Conservation (phyloP, 495 filamentous ascomycete species). For the Podospora conica region DNA sequence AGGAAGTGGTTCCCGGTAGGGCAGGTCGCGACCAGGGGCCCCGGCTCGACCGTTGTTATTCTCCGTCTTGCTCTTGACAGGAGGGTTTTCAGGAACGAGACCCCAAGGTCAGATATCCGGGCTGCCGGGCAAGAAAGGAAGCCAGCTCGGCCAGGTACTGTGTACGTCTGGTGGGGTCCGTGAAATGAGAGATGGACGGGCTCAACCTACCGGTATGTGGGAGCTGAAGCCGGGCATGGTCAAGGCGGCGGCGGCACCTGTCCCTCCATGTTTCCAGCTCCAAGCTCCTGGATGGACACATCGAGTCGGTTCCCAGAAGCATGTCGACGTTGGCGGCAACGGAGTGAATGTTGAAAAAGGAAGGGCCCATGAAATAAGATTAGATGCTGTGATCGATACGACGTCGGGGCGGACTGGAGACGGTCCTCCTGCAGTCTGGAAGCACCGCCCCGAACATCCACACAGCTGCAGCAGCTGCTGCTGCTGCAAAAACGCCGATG, state of each 20-base stretch:
- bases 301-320: neutral
- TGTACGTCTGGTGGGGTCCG: too few species aligned
- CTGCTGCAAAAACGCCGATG: neutral
- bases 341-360: neutral
- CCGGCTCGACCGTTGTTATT: slow-evolving; percentile 7
- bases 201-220: too few species aligned
- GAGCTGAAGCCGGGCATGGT: neutral
- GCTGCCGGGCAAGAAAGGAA: too few species aligned
- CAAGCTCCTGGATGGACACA: neutral
- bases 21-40: slow-evolving; percentile 12
- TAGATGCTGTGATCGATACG: slow-evolving; percentile 3
- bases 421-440: slow-evolving; percentile 5
- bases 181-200: too few species aligned
- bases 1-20: slow-evolving; percentile 6
- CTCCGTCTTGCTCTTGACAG: neutral
- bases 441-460: neutral
- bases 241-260: neutral
- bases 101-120: neutral
- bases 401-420: slow-evolving; percentile 5
- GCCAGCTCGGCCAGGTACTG: neutral
- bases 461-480: neutral
- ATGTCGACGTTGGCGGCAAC: neutral
- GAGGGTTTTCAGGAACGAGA: neutral
- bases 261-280: neutral
- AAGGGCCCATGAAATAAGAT: slow-evolving; percentile 3